phyloP scores from a whole-genome alignment of 257 asterid species.

The Gardenia jasminoides region DNA sequence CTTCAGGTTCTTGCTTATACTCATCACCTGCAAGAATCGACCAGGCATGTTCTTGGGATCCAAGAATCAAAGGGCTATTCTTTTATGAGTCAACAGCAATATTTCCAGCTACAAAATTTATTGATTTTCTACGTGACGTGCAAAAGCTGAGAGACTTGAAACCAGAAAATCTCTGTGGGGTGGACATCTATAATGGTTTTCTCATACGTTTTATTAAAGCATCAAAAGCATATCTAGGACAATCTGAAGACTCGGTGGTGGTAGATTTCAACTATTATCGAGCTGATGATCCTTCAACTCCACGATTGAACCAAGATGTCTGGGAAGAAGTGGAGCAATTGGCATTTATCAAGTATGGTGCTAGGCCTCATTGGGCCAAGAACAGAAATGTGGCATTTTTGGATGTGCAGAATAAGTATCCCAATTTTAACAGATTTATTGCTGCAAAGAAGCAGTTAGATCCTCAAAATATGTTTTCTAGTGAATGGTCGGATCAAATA shows the following conservation, averaged over 20 bases:
- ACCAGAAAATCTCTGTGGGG: slow-evolving; percentile 68
- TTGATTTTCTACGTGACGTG: slow-evolving; percentile 48
- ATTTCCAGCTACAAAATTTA: slow-evolving; percentile 38
- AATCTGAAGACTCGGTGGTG: slow-evolving; percentile 53
- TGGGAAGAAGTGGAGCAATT: slow-evolving; percentile 92
- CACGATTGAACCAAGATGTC: slow-evolving; percentile 57
- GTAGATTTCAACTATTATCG: slow-evolving; percentile 73
- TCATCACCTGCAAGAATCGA: slow-evolving; percentile 36
- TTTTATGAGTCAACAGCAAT: slow-evolving; percentile 75
- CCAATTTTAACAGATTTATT: slow-evolving; percentile 42
- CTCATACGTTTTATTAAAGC: slow-evolving; percentile 56
- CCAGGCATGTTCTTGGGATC: slow-evolving; percentile 72
- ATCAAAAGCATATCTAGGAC: slow-evolving; percentile 65
- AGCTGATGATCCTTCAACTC: slow-evolving; percentile 43
- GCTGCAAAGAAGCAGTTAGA: slow-evolving; percentile 47
- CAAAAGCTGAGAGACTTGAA: slow-evolving; percentile 47
- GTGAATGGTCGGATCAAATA: slow-evolving; percentile 55
- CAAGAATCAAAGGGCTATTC: slow-evolving; percentile 57
- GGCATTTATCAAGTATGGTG: slow-evolving; percentile 66
- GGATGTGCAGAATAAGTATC: slow-evolving; percentile 47
- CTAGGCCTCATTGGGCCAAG: slow-evolving; percentile 86
- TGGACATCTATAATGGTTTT: slow-evolving; percentile 72
- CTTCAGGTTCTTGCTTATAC: slow-evolving; percentile 86
- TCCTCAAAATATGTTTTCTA: slow-evolving; percentile 47
- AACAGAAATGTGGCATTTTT: slow-evolving; percentile 60